Base-by-base conservation (phyloP, 106 monocot species). In the Ottelia alismoides region DNA sequence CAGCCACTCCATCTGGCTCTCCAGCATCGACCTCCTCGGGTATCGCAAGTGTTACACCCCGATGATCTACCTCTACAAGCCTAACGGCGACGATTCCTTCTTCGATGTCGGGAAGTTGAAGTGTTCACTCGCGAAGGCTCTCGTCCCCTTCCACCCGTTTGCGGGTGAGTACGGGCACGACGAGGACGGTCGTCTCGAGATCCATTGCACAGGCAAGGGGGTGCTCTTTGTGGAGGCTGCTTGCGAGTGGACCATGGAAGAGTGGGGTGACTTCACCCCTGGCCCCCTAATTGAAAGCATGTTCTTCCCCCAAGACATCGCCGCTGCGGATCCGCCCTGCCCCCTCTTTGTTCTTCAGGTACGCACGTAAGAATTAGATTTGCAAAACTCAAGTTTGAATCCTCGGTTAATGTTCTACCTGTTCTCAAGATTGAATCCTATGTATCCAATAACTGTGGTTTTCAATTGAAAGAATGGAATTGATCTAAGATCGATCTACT, bases 201-300 rank as follows among this genome's bases (percentile, higher is more conserved):
- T 89, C 61, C 10, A 59, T 1, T 89, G 88, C 70, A 76, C 57
- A 9, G 81, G 68, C 0, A 75, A 85, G 28, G 91, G 91, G 0
- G 91, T 60, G 0, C 57, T 54, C 52, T 85, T 85, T 14, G 62
- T 68, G 22, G 72, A 70, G 54, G 91, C 81, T 0, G 31, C 31
- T 0, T 67, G 65, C 3, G 72, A 70, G 9, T 28, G 22, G 14
- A 50, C 29, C 30, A 10, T 81, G 0, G 78, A 78, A 0, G 78
- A 73, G 28, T 70, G 81, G 10, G 65, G 70, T 0, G 81, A 76
- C 28, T 78, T 85, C 19, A 30, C 40, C 0, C 91, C 85, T 1
- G 67, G 71, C 2, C 11, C 31, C 16, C 56, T 67, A 55, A 17
- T 73, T 22, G 28, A 59, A 11, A 30, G 23, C 29, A 44, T 67